Evolutionary conservation across 2,329 filamentous ascomycete genomes (phyloP), one percentile per base, ranked within the genome.

Genomic region (Paecilomyces fulvus): DNA sequence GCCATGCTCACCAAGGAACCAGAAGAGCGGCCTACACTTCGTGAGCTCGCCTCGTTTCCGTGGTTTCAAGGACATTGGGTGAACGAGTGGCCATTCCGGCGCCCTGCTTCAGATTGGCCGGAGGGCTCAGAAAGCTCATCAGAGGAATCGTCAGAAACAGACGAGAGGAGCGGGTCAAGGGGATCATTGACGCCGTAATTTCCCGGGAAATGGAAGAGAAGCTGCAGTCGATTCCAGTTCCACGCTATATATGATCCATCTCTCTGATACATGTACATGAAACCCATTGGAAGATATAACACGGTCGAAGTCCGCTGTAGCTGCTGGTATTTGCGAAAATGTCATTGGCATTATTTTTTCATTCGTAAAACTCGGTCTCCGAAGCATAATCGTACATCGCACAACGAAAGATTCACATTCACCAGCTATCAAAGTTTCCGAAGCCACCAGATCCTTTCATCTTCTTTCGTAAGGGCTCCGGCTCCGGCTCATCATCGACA

Each of bases 371-470:
- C n/a, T 17, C 6, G 37, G 14, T 43, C n/a, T 17, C 37, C 8
- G 9, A 3, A 43, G 37, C 7, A 23, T 49, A 49, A 14, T 28
- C 12, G 10, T 25, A 23, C 48, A 49, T 25, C 7, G 48, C 20
- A 49, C 51, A 30, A 49, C 33, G n/a, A 21, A 55, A 49, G 3
- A 30, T 30, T 33, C 49, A 54, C 55, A 62, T 52, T 76, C 77
- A 96, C 92, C 94, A 99, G 37, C 78, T 83, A 73, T 96, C 92
- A 71, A 99, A 99, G 73, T 96, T 95, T 2, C 92, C 92, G 79
- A 97, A 99, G 0, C 90, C 91, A 11, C 84, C 83, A 28, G 46
- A 68, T 71, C 23, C 77, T 69, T 89, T 94, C 1, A 78, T 73
- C 76, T 96, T 97, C 75, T 96, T 97, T 72, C 83, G 85, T 3